phyloP scores from a whole-genome alignment of 225 moss, liverwort and hornwort species.

The Sphagnum tenellum region DNA sequence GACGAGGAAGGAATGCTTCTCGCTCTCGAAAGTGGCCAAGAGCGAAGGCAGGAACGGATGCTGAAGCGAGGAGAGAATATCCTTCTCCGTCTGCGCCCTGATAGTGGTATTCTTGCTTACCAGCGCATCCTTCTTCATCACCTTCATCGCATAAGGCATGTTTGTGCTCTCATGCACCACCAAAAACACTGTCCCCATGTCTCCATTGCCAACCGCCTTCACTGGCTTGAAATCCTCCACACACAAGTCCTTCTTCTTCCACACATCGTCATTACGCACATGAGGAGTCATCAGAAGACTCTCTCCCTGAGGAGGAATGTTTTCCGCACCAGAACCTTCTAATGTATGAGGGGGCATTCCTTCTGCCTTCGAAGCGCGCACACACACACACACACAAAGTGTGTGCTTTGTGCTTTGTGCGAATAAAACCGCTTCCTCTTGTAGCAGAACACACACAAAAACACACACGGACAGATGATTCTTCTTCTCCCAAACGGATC shows the following conservation, averaged over 20 bases:
- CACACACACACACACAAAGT: too few species aligned
- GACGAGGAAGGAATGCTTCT: constrained; percentile 26
- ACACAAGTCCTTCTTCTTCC: constrained; percentile 2
- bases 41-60: constrained; percentile 36
- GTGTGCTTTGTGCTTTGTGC: too few species aligned
- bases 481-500: too few species aligned
- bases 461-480: too few species aligned
- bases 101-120: constrained; percentile 11
- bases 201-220: constrained; percentile 30
- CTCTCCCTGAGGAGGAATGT: too few species aligned
- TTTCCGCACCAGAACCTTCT: too few species aligned
- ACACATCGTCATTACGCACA: too few species aligned
- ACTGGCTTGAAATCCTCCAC: constrained; percentile 25
- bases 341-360: too few species aligned
- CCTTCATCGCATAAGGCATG: constrained; percentile 34
- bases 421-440: too few species aligned
- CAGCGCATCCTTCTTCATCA: constrained; percentile 42
- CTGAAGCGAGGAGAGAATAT: constrained; percentile 21
- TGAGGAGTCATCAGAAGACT: too few species aligned
- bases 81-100: constrained; percentile 26
- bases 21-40: constrained; percentile 31
- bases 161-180: constrained; percentile 14
- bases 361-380: too few species aligned
- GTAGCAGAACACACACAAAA: too few species aligned
- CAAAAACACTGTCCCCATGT: constrained; percentile 39